Evolutionary conservation across 2,329 filamentous ascomycete species (phyloP).

Genomic region (Pestalotiopsis sp.): DNA sequence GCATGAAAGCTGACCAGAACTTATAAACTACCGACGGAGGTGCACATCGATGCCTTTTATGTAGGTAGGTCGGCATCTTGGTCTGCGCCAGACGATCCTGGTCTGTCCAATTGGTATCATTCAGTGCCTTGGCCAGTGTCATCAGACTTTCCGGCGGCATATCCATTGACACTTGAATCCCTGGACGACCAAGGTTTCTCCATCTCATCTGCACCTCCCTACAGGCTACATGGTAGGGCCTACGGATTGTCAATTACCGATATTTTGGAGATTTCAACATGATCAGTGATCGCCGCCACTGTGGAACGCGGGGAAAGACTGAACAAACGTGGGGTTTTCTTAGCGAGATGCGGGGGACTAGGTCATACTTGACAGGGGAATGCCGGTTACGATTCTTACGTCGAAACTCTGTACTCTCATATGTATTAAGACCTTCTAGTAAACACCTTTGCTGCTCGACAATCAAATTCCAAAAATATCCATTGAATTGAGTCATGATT

Average conservation of each 20-base stretch:
- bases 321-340: background rate
- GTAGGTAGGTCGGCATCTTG: background rate
- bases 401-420: background rate
- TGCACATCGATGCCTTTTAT: background rate
- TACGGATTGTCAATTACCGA: background rate
- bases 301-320: constrained; percentile 1
- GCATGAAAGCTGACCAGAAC: background rate
- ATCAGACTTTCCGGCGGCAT: background rate
- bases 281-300: background rate
- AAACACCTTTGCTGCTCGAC: background rate
- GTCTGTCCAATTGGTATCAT: background rate
- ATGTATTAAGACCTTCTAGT: background rate
- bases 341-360: constrained; percentile 10
- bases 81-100: background rate
- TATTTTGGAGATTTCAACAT: background rate
- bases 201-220: background rate
- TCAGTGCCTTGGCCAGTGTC: background rate
- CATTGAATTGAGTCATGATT: too few relatives aligned
- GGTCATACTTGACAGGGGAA: background rate
- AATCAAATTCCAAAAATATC: background rate
- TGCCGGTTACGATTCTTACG: background rate
- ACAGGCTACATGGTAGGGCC: background rate
- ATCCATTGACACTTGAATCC: background rate
- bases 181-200: background rate
- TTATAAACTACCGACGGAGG: background rate